Evolutionary conservation across 225 moss, liverwort and hornwort species (phyloP).

Genomic region (Sphagnum tenellum): DNA sequence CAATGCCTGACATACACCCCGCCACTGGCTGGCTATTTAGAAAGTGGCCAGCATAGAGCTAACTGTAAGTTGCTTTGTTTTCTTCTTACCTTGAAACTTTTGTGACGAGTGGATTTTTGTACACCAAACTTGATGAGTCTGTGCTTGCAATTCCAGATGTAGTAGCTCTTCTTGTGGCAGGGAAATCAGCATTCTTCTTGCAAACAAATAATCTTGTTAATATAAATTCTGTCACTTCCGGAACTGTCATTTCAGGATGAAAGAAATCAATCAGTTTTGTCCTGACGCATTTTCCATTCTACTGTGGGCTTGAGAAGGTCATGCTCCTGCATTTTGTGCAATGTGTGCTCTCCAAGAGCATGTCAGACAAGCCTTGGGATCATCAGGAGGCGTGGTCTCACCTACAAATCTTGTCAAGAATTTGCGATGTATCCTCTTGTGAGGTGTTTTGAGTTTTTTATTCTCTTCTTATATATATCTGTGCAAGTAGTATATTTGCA

Average conservation of each 20-base stretch:
- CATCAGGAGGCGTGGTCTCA: constrained; percentile 68
- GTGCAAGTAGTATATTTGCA: no score
- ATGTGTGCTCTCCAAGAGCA: constrained; percentile 97
- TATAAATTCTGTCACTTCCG: not conserved
- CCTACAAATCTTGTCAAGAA: constrained; percentile 85
- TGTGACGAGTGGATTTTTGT: not conserved
- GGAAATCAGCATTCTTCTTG: no score
- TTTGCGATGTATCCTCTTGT: constrained; percentile 63
- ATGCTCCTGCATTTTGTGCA: constrained; percentile 87
- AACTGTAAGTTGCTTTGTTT: constrained; percentile 52
- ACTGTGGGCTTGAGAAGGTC: constrained; percentile 37
- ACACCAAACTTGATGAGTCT: no score
- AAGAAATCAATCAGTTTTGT: not conserved
- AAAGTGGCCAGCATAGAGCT: constrained; percentile 75
- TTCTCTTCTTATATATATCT: no score
- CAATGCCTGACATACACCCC: constrained; percentile 97
- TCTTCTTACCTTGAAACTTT: not conserved
- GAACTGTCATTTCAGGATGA: not conserved
- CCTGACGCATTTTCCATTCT: not conserved
- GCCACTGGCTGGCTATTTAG: constrained; percentile 83
- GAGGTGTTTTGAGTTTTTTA: no score
- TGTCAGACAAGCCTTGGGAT: constrained; percentile 67
- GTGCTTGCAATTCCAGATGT: no score
- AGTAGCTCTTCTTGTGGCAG: no score
- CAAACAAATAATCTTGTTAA: no score